Evolutionary conservation across 179 eudicot species (phyloP), one percentile per base, ranked within the genome.

Genomic region (Gypsophila paniculata): DNA sequence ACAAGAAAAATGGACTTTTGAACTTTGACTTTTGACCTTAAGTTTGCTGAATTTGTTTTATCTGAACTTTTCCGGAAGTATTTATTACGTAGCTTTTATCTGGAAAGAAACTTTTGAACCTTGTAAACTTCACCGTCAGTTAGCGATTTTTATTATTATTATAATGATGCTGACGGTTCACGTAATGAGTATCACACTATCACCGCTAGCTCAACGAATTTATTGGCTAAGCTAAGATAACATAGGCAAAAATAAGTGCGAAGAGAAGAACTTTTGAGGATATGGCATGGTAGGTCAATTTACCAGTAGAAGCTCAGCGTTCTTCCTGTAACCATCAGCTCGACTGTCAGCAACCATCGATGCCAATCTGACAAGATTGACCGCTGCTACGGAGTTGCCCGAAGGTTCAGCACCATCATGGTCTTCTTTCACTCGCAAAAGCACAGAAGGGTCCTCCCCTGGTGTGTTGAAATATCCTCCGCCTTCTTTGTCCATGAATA

Each of bases 361-460:
- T 49, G 93, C 85, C 78, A 93, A 71, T 68, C 98, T 85, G 29
- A 82, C 83, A 55, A 90, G 91, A 76, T 93, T 93, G 78, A 87
- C 84, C 34, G 80, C 89, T 2, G 98, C 86, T 58, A 93, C 95
- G 1, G 98, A 93, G 83, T 93, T 93, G 39, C 98, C 98, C 0
- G 98, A 93, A 59, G 98, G 98, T 79, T 93, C 98, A 8, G 98
- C 96, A 25, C 98, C 98, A 73, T 93, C 98, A 63, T 93, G 88
- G 68, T 93, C 98, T 83, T 91, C 98, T 81, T 93, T 93, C 70
- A 93, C 90, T 23, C 95, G 90, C 22, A 93, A 86, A 69, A 93
- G 88, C 74, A 93, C 89, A 1, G 98, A 93, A 8, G 94, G 93
- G 70, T 93, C 98, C 68, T 89, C 95, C 29, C 98, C 98, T 5